A percentile compares a stretch with the other conserved stretches of the same genome.
phyloP scores from a whole-genome alignment of 1,139 yeast genomes.

The Geotrichum cucujoidarum region DNA sequence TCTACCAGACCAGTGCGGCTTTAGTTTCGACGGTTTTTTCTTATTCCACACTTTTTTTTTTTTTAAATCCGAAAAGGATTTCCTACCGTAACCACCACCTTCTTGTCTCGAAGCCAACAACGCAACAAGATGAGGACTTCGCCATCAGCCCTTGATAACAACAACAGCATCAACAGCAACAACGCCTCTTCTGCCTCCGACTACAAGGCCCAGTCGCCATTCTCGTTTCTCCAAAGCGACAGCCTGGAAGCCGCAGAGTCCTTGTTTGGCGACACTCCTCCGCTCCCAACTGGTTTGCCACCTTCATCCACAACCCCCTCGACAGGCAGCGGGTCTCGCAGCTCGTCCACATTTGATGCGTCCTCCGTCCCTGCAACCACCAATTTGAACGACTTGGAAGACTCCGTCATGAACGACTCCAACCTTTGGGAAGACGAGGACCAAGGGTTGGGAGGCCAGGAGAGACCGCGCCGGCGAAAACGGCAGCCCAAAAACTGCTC shows the following conservation, averaged over 20 bases:
- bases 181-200: too few species aligned
- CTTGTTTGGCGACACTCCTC: neutral
- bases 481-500: constrained; percentile 33
- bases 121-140: too few species aligned
- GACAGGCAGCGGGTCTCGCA: too few species aligned
- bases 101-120: too few species aligned
- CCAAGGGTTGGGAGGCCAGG: neutral
- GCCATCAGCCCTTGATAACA: too few species aligned
- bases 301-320: neutral
- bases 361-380: neutral
- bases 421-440: neutral
- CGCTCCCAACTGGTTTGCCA: neutral
- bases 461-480: constrained; percentile 19
- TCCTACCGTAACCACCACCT: too few species aligned
- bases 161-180: too few species aligned
- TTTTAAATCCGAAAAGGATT: too few species aligned
- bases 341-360: too few species aligned
- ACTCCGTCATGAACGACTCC: neutral
- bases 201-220: neutral
- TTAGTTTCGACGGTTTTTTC: too few species aligned
- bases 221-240: neutral
- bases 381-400: neutral
- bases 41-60: too few species aligned
- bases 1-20: too few species aligned
- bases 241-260: neutral